These are phyloP conservation scores for Sugiyamaella novakii DNA, from an alignment of 1,139 yeast genomes.

Conservation along the genomic window DNA sequence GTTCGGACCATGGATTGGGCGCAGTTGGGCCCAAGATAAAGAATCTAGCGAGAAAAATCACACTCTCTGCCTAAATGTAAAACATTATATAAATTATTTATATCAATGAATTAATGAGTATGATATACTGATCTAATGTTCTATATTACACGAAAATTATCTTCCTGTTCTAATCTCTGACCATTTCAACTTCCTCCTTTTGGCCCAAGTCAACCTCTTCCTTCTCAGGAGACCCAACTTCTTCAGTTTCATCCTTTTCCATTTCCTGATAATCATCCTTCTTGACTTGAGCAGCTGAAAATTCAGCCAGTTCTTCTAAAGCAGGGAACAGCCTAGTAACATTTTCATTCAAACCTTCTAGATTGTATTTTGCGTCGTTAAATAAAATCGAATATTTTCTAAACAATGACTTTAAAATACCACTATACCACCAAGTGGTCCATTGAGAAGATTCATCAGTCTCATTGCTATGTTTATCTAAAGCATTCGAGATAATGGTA, in stretches of 20 bases:
- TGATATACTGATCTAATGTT: too few relatives aligned
- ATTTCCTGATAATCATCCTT: neutral
- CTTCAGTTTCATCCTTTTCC: neutral
- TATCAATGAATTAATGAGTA: too few relatives aligned
- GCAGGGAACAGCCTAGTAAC: conserved; percentile 2
- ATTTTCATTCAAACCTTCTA: neutral
- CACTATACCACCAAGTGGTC: conserved; percentile 28
- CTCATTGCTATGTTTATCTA: conserved; percentile 1
- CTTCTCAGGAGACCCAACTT: too few relatives aligned
- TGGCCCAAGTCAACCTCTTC: too few relatives aligned
- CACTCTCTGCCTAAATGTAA: too few relatives aligned
- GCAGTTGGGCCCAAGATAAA: too few relatives aligned
- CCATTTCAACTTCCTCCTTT: neutral
- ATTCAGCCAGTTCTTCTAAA: conserved; percentile 8
- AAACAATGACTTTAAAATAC: conserved; percentile 20
- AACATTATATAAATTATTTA: too few relatives aligned
- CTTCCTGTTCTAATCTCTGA: too few relatives aligned
- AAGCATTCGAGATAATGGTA: neutral
- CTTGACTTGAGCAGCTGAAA: neutral
- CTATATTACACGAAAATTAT: too few relatives aligned
- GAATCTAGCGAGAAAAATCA: too few relatives aligned
- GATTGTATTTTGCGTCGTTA: neutral
- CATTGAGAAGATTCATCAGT: conserved; percentile 17
- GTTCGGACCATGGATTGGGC: too few relatives aligned
- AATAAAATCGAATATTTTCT: conserved; percentile 18